Evolutionary conservation across 768 basidiomycete species (phyloP), one percentile per base, ranked within the genome.

Genomic region (Gautieria morchelliformis): DNA sequence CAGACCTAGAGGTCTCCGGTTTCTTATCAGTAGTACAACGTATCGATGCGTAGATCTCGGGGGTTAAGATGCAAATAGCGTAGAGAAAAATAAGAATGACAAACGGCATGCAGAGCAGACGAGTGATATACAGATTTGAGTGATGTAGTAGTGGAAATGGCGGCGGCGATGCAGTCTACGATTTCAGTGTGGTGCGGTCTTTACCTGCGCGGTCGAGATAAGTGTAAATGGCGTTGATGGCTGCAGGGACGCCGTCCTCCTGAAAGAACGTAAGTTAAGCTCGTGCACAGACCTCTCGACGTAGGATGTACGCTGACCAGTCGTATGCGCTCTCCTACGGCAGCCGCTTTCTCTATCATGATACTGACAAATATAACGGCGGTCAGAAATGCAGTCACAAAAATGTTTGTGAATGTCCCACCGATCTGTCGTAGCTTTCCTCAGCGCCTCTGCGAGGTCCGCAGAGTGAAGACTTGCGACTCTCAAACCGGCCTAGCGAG

Each of bases 301-400:
- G 2, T 27, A 27, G 2, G 27, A 27, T 27, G 27, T n/a, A 24
- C 32, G 66, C 70, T 50, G 41, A 73, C 75, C n/a, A 65, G 46
- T 27, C 74, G 66, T n/a, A 78, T 75, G 61, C 69, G 70, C 61
- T 75, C 72, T 4, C 77, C 77, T 11, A 77, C 67, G 52, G 69
- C 65, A 4, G 74, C 73, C 5, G 84, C 83, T 59, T 78, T 83
- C 68, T 83, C 81, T 58, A 77, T 81, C 80, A 85, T 84, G 42
- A 75, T 66, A 5, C 76, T 80, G 60, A 15, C n/a, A n/a, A n/a
- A n/a, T n/a, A n/a, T n/a, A n/a, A n/a, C n/a, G n/a, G n/a, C n/a
- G n/a, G n/a, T n/a, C n/a, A n/a, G n/a, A n/a, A n/a, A n/a, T n/a
- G n/a, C n/a, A n/a, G n/a, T n/a, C n/a, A n/a, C n/a, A n/a, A n/a